These are phyloP conservation scores for Exophiala sp. DNA, from an alignment of 2,329 filamentous ascomycete species.

Conservation along the genomic window DNA sequence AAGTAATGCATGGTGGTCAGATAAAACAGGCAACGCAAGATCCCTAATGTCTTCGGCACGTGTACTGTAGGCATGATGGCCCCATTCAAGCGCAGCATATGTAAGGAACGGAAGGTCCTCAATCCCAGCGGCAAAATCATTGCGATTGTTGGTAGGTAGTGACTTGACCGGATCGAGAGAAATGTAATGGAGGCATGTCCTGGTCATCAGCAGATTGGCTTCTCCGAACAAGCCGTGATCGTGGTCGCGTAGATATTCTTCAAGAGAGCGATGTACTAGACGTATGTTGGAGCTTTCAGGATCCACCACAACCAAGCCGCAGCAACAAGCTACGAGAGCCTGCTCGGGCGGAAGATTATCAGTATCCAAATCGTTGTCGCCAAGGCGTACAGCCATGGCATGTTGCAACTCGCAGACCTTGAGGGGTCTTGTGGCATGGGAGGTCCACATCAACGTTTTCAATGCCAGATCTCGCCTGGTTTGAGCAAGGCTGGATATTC, in stretches of 20 bases:
- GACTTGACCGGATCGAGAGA: constrained; percentile 11
- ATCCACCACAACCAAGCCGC: constrained; percentile 36
- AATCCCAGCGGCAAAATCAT: constrained; percentile 10
- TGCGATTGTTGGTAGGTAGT: constrained; percentile 12
- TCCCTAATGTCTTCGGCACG: constrained; percentile 11
- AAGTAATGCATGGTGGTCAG: constrained; percentile 14
- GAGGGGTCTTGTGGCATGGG: constrained; percentile 30
- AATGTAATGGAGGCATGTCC: constrained; percentile 24
- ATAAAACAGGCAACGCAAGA: constrained; percentile 16
- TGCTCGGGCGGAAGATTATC: constrained; percentile 29
- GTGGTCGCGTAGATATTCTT: constrained; percentile 34
- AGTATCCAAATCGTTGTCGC: constrained; percentile 27
- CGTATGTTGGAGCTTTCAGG: constrained; percentile 30
- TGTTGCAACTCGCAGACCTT: constrained; percentile 31
- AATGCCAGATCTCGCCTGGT: constrained; percentile 30
- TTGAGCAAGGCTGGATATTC: constrained; percentile 28
- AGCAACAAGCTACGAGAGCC: constrained; percentile 31
- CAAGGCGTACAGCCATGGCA: constrained; percentile 30
- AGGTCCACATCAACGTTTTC: constrained; percentile 32
- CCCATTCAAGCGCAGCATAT: constrained; percentile 27
- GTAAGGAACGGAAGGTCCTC: constrained; percentile 19
- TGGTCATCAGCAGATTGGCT: constrained; percentile 30
- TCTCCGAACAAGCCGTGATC: constrained; percentile 33
- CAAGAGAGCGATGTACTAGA: constrained; percentile 36
- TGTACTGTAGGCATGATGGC: constrained; percentile 17